phyloP scores from a whole-genome alignment of 495 filamentous ascomycete species.

The Hypoxylon crocopeplum region DNA sequence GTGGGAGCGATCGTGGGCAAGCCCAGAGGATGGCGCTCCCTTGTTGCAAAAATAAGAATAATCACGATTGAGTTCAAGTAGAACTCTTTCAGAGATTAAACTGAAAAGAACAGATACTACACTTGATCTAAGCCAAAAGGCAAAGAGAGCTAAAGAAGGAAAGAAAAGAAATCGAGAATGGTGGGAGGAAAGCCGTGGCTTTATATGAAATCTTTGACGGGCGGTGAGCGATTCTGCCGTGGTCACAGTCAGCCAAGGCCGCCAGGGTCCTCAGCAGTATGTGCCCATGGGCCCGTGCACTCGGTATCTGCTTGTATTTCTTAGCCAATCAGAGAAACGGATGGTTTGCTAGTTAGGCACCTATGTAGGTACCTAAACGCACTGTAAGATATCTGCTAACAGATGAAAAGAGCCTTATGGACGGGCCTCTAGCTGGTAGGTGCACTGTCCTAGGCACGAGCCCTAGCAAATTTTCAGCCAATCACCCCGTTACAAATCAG shows the following conservation, averaged over 20 bases:
- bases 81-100: slow-evolving; percentile 91
- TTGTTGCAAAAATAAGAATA: slow-evolving; percentile 78
- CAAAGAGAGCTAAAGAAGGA: slow-evolving; percentile 59
- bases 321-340: too few relatives aligned
- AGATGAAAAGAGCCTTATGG: too few relatives aligned
- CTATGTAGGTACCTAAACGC: not conserved
- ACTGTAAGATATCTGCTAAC: too few relatives aligned
- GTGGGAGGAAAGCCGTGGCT: not conserved
- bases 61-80: slow-evolving; percentile 81
- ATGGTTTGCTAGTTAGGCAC: too few relatives aligned
- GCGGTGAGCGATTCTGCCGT: too few relatives aligned
- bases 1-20: slow-evolving; percentile 77
- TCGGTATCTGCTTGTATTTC: too few relatives aligned
- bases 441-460: not conserved
- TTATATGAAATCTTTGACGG: not conserved
- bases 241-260: too few relatives aligned
- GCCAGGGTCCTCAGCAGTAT: too few relatives aligned
- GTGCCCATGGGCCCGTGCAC: too few relatives aligned
- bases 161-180: slow-evolving; percentile 21
- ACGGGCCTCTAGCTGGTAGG: too few relatives aligned
- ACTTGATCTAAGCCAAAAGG: slow-evolving; percentile 96
- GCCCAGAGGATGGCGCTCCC: slow-evolving; percentile 72
- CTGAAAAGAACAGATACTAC: slow-evolving; percentile 99
- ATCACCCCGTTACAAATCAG: too few relatives aligned
- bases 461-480: too few relatives aligned